Base-by-base conservation (phyloP, 768 basidiomycete species). In the Hemileccinum rubropunctum region DNA sequence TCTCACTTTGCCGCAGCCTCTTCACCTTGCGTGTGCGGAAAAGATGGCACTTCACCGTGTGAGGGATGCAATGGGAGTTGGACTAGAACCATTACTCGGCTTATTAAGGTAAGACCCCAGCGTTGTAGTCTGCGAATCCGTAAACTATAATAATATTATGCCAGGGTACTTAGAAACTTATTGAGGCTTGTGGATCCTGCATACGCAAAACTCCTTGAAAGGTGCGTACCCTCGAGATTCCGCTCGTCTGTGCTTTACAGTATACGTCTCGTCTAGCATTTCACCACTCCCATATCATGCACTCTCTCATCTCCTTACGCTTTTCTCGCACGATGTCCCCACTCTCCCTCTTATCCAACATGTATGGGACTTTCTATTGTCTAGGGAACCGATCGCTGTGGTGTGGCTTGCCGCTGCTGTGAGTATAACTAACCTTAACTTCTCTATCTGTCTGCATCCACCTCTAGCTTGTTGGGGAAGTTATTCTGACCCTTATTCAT, bases 241-340 rank as follows among this genome's bases (percentile, higher is more conserved):
- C 47, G 4, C 23, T 32, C 13, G 9, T 26, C 35, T 38, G 41
- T 12, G 42, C 39, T 33, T 43, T 34, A 47, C 12, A 43, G 4
- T 42, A 45, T 48, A 20, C 20, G 14, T 55, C 32, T 39, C 30
- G 35, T 53, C 39, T 50, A 91, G 87, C 45, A 80, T 76, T 23
- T 81, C 88, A 0, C 89, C 88, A 0, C 74, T 95, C 1, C 94
- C 94, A 0, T 95, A 92, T 62, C 91, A 87, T 63, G 90, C 93
- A 0, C 78, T 98, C 15, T 90, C 92, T 4, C 90, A 93, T 69
- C 80, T 97, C 28, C 74, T 98, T 30, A 95, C 93, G 0, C 78
- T 95, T 27, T 93, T 98, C 71, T 84, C 94, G 11, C 94, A 98
- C 65, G 93, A 97, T 58, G 78, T 93, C 49, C 91, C 94, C 8